Evolutionary conservation across 768 basidiomycete genomes (phyloP).

Genomic region (Panus rudis): DNA sequence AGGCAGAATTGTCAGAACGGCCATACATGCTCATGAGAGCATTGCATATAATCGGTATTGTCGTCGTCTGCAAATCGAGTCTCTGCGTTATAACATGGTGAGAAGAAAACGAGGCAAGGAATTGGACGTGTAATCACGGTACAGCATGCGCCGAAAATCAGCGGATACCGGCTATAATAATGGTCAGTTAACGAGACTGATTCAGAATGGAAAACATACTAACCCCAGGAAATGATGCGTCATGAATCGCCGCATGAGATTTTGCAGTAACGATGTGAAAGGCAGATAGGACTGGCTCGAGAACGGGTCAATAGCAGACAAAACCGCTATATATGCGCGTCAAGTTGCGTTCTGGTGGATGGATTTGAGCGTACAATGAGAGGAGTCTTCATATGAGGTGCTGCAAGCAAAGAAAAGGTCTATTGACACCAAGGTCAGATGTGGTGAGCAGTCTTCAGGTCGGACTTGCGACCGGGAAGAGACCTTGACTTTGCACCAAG

Average conservation of each 20-base stretch:
- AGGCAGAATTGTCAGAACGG: constrained; percentile 43
- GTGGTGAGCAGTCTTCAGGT: not conserved
- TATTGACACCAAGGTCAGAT: not conserved
- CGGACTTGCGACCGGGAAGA: constrained; percentile 1
- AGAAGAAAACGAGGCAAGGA: constrained; percentile 3
- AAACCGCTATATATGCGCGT: not conserved
- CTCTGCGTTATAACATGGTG: constrained; percentile 33
- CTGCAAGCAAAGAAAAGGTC: constrained; percentile 4
- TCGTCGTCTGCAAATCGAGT: constrained; percentile 44
- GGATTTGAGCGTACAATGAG: not conserved
- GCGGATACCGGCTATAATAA: constrained; percentile 57
- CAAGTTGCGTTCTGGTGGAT: not conserved
- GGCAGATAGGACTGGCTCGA: constrained; percentile 49
- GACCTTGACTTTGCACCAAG: not conserved
- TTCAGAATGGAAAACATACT: constrained; percentile 13
- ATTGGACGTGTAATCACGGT: no score
- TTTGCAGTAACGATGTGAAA: constrained; percentile 42
- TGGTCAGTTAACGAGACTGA: constrained; percentile 6
- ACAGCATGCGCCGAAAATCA: constrained; percentile 71
- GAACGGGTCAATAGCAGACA: constrained; percentile 38
- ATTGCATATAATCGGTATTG: constrained; percentile 41
- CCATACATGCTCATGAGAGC: constrained; percentile 41
- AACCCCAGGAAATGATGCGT: constrained; percentile 55
- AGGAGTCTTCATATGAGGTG: not conserved
- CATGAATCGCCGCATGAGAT: constrained; percentile 46